phyloP scores from a whole-genome alignment of 192 early-diverging fungal genomes.

The Thoreauomyces humboldtii region DNA sequence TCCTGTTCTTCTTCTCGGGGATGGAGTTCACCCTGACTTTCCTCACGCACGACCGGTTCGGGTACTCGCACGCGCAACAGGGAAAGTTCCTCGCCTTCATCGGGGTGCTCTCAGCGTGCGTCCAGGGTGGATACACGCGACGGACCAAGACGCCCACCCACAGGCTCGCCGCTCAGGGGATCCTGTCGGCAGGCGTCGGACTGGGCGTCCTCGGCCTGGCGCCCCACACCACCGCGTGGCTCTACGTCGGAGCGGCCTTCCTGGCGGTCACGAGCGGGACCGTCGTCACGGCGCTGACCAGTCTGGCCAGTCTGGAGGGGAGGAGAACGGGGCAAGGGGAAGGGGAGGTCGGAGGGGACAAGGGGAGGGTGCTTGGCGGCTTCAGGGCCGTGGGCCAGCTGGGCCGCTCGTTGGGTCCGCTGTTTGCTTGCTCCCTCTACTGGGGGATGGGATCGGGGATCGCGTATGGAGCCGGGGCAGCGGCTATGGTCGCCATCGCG shows the following conservation, averaged over 20 bases:
- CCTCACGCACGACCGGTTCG: conserved; percentile 88
- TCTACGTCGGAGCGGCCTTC: conserved; percentile 75
- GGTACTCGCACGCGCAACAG: conserved; percentile 83
- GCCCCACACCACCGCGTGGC: conserved; percentile 35
- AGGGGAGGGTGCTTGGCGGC: conserved; percentile 73
- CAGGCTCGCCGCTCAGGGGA: conserved; percentile 68
- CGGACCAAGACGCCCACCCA: conserved; percentile 69
- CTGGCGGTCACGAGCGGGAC: conserved; percentile 92
- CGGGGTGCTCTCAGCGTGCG: conserved; percentile 78
- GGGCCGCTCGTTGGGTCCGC: conserved; percentile 83
- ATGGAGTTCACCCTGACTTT: conserved; percentile 99
- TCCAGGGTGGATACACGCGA: conserved; percentile 93
- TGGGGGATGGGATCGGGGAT: conserved; percentile 58
- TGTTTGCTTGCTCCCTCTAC: conserved; percentile 82
- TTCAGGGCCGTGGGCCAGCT: conserved; percentile 90
- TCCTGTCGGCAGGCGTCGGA: conserved; percentile 65
- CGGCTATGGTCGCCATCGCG: conserved; percentile 25
- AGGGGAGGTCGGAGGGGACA: conserved; percentile 27
- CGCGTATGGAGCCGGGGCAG: conserved; percentile 31
- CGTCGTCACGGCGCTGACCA: conserved; percentile 88
- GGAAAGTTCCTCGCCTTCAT: conserved; percentile 82
- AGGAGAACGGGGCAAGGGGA: conserved; percentile 21
- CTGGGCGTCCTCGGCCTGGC: conserved; percentile 57
- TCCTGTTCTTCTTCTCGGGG: conserved; percentile 90
- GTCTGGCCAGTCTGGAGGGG: conserved; percentile 54